Evolutionary conservation across 2,329 filamentous ascomycete species (phyloP), one percentile per base, ranked within the genome.

Genomic region (Aureobasidium subglaciale): DNA sequence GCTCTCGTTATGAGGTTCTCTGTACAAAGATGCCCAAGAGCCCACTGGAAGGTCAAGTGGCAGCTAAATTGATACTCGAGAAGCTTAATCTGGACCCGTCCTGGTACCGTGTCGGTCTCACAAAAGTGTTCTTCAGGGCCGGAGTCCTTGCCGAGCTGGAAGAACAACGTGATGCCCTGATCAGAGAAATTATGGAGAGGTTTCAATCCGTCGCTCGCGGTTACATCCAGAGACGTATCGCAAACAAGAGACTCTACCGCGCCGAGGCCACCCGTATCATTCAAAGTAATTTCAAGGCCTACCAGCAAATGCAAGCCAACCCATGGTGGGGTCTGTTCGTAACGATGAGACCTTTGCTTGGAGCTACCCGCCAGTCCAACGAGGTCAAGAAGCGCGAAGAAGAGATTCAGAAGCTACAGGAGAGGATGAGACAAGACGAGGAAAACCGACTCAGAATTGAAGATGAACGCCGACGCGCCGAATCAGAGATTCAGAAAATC

Each of bases 321-420:
- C 93, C 93, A 1, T 99, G 95, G 95, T 99, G 95, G 95, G 86
- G 89, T 63, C 79, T 99, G 5, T 88, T 96, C 62, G 85, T 91
- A 6, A 87, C 89, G 65, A 97, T 99, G 91, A 92, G 92, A 67
- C 93, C 93, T 22, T 78, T 99, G 32, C 78, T 99, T 10, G 93
- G 95, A 37, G 89, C 90, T 15, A 96, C 95, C 16, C 82, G 91
- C 43, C 95, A 91, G 55, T 90, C 90, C 1, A 87, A 87, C 10
- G 93, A 99, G 69, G 90, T 99, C 41, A 96, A 96, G 76, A 91
- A 89, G 68, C 82, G 92, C 30, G 93, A 99, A 65, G 90, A 95
- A 59, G 89, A 90, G 78, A 99, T 99, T 60, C 84, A 87, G 59
- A 82, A 88, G 64, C 80, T 99, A 1, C 89, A 93, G 62, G 83